These are phyloP conservation scores for Fusarium sp. DNA, from an alignment of 2,329 filamentous ascomycete genomes.

Conservation along the genomic window DNA sequence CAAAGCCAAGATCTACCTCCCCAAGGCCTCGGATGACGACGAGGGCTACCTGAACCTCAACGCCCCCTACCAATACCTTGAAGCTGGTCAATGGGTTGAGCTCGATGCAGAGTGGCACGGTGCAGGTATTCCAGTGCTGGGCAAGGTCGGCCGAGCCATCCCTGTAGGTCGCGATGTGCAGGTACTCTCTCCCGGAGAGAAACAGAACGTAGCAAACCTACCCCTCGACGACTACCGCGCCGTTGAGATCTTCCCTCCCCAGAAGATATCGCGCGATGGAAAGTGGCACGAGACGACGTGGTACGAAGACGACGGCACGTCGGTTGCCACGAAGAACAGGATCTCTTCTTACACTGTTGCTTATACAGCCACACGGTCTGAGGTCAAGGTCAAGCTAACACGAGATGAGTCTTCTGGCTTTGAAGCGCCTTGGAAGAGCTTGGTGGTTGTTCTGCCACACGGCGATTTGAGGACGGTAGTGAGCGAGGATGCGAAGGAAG, in stretches of 20 bases:
- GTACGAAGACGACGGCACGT: constrained; percentile 58
- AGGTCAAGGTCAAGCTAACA: constrained; percentile 48
- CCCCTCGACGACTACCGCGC: constrained; percentile 59
- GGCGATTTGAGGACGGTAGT: constrained; percentile 46
- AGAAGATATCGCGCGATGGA: constrained; percentile 12
- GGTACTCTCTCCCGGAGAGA: constrained; percentile 54
- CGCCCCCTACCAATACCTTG: constrained; percentile 69
- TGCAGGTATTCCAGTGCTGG: constrained; percentile 57
- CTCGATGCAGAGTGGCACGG: constrained; percentile 60
- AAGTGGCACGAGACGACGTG: constrained; percentile 51
- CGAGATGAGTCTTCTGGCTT: constrained; percentile 53
- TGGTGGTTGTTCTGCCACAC: constrained; percentile 51
- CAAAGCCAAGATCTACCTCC: constrained; percentile 72
- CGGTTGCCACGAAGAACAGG: constrained; percentile 49
- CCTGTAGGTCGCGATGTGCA: constrained; percentile 56
- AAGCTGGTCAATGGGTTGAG: constrained; percentile 58
- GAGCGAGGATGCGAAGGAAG: neutral
- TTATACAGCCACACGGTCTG: constrained; percentile 41
- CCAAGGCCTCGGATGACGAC: constrained; percentile 65
- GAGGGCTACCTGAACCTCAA: constrained; percentile 74
- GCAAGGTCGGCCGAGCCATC: constrained; percentile 57
- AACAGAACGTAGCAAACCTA: constrained; percentile 55
- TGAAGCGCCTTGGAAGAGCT: constrained; percentile 52
- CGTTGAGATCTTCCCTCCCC: constrained; percentile 60
- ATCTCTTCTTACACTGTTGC: constrained; percentile 52